Evolutionary conservation across 2,329 filamentous ascomycete genomes (phyloP), one percentile per base, ranked within the genome.

Genomic region (Cyanodermella asteris): DNA sequence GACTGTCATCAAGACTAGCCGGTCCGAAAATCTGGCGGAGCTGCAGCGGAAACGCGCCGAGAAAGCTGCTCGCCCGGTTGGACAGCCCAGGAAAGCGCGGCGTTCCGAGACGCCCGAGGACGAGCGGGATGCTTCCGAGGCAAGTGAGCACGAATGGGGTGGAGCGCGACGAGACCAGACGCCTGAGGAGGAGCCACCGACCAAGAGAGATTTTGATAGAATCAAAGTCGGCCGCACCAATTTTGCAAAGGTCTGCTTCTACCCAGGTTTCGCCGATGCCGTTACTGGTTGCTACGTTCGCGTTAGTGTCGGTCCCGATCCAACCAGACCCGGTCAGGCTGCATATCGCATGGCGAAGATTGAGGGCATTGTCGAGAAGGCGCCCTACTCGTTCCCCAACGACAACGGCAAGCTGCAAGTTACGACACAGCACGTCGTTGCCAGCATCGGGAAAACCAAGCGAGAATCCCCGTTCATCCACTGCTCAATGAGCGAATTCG

Each of bases 181-280:
- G 5, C 25, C 31, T 12, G 28, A 33, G 8, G 65, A 71, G 20
- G 65, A 67, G 9, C 72, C 70, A 14, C 68, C 76, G 2, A 68
- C 74, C 18, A 55, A 91, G 12, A 62, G 61, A n/a, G 80, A 94
- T 45, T 69, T 84, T 35, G 75, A 94, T 42, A 68, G 77, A 25
- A 67, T 84, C 26, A 69, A 80, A 29, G 64, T 97, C 30, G 78
- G 82, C 24, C 68, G 87, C 33, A 74, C 66, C 36, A 76, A 81
- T 41, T 91, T 97, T 45, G 73, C 75, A 5, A 70, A 84, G 40
- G 74, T 91, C 28, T 93, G 81, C 58, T 91, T 91, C 53, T 84
- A 82, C 37, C 87, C 87, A 7, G 72, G 72, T 4, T 93, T 97
- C 36, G 76, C 91, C 28, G 55, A 74, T 6, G 63, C 74, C 16